Base-by-base conservation (phyloP, 495 filamentous ascomycete genomes). In the Hyaloscypha variabilis region DNA sequence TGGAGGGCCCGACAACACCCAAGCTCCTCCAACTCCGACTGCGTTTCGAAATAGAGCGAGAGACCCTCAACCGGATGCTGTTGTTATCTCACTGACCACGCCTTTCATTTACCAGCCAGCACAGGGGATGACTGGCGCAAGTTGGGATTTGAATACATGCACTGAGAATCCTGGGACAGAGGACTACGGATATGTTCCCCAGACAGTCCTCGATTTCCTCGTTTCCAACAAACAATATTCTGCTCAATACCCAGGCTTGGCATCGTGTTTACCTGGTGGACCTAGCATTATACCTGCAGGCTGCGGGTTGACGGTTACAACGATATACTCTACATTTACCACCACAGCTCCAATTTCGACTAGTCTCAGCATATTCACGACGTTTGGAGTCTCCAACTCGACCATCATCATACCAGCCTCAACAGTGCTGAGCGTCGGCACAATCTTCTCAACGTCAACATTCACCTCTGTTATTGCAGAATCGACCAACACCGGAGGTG, bases 151-250 rank as follows among this genome's bases (percentile, higher is more conserved):
- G 30, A 8, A 8, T 2, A 26, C 54, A 2, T 57, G 65, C n/a
- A 28, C 1, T 11, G 13, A 23, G 8, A 24, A 14, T 30, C 14
- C 31, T n/a, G 34, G 46, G 4, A 30, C 60, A 19, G 60, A 63
- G 26, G 52, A 53, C 52, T 67, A 52, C 21, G 65, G 65, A 10
- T 63, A 42, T 26, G 54, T 67, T 54, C 65, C 65, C 26, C 65
- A 67, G 59, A 57, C 52, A 2, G n/a, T 67, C 6, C 34, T 67
- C 29, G 52, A 63, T 29, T 53, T 30, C 25, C 24, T 67, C 6
- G 17, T 58, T 0, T 3, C 6, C 1, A 30, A 39, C 10, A 36
- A 42, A 39, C 11, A 53, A 3, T 59, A 52, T 19, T 21, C 36
- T 21, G 8, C 23, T 3, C 34, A 63, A 29, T 60, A 57, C 28